Conservation (phyloP, 129 eudicot species). For the Escallonia herrerae region DNA sequence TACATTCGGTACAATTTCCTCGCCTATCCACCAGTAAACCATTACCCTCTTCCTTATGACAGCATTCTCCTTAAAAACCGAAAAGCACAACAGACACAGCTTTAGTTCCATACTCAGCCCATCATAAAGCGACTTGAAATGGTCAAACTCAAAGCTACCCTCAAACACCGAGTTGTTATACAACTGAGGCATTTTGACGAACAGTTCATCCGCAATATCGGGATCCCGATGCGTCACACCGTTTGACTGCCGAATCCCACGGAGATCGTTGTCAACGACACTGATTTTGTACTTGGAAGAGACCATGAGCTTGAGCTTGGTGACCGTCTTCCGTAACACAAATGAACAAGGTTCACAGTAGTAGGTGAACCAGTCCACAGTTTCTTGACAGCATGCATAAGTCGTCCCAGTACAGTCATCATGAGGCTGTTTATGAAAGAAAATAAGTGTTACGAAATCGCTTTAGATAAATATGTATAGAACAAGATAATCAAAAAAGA, state of each 20-base stretch:
- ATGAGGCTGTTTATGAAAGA: too few species aligned
- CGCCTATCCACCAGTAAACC: slow-evolving; percentile 1
- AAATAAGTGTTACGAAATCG: too few species aligned
- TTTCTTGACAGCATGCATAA: too few species aligned
- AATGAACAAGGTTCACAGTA: too few species aligned
- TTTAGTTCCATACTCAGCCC: neutral
- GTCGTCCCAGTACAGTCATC: too few species aligned
- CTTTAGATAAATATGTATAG: too few species aligned
- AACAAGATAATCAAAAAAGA: too few species aligned
- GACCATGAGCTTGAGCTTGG: neutral
- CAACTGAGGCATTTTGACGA: neutral
- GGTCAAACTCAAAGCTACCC: neutral
- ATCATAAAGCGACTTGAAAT: neutral
- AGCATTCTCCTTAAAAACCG: neutral
- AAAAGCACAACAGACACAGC: neutral
- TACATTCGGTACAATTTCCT: too few species aligned
- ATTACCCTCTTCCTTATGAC: slow-evolving; percentile 2
- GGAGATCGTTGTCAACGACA: neutral
- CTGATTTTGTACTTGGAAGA: neutral
- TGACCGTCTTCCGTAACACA: neutral
- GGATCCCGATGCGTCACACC: neutral
- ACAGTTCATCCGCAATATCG: neutral
- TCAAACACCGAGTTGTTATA: neutral
- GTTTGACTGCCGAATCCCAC: neutral
- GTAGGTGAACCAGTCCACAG: too few species aligned